Percentiles rank a stretch among this genome's conserved stretches.
Evolutionary conservation across 129 eudicot genomes (phyloP).

Genomic region (Arctium lappa): DNA sequence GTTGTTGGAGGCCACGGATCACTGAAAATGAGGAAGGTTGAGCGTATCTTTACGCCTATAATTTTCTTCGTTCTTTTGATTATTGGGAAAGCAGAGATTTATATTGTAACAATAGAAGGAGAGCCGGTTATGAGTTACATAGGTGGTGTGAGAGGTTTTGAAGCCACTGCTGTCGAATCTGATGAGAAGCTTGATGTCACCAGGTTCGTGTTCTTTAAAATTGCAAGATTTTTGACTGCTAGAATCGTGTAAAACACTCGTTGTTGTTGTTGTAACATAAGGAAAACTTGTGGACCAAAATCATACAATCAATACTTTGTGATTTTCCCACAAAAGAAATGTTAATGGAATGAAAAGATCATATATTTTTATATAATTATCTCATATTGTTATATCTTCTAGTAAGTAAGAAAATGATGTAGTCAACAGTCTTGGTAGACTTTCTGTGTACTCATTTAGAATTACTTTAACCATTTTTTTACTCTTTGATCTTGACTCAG

Average conservation of each 20-base stretch:
- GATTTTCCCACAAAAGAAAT: neutral
- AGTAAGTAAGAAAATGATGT: neutral
- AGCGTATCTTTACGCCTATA: slow-evolving; percentile 27
- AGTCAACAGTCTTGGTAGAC: neutral
- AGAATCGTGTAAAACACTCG: neutral
- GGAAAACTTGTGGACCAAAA: neutral
- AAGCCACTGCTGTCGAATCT: slow-evolving; percentile 84
- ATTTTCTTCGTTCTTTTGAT: slow-evolving; percentile 33
- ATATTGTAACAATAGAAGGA: slow-evolving; percentile 78
- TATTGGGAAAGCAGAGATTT: slow-evolving; percentile 60
- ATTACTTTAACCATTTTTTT: neutral
- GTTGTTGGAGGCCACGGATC: slow-evolving; percentile 28
- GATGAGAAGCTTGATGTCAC: slow-evolving; percentile 74
- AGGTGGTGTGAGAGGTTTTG: slow-evolving; percentile 79
- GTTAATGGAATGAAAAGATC: neutral
- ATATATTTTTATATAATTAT: neutral
- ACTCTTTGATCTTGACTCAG: slow-evolving; percentile 34
- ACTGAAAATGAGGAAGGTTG: slow-evolving; percentile 48
- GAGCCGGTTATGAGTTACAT: slow-evolving; percentile 79
- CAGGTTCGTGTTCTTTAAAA: slow-evolving; percentile 49
- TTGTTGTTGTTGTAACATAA: neutral
- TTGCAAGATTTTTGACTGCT: neutral
- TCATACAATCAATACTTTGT: neutral
- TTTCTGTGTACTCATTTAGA: neutral
- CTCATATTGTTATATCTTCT: neutral